A percentile compares a stretch with the other conserved stretches of the same genome.
phyloP scores from a whole-genome alignment of 2,329 filamentous ascomycete genomes.

The Nemania diffusa region DNA sequence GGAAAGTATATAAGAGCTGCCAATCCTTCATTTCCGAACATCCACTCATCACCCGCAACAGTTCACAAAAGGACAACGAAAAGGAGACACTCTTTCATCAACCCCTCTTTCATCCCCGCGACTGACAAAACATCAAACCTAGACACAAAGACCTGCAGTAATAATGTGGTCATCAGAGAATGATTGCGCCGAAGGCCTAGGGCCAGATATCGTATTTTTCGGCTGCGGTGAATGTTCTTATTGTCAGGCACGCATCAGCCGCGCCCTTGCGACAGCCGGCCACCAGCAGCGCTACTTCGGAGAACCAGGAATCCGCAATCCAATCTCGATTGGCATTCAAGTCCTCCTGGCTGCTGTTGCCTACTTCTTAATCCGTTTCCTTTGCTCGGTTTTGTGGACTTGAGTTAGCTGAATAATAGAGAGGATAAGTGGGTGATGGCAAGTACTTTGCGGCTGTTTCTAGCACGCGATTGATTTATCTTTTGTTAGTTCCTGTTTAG shows the following conservation, averaged over 20 bases:
- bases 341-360: not conserved
- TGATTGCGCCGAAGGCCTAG: too few species aligned
- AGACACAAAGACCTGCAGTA: not conserved
- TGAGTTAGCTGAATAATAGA: too few species aligned
- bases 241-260: not conserved
- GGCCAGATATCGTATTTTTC: too few species aligned
- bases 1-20: too few species aligned
- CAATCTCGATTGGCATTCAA: not conserved
- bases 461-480: not conserved
- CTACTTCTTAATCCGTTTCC: not conserved
- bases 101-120: too few species aligned
- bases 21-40: too few species aligned
- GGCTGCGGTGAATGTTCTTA: not conserved
- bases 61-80: too few species aligned
- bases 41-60: too few species aligned
- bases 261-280: not conserved
- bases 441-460: too few species aligned
- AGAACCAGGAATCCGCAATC: not conserved
- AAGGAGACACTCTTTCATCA: too few species aligned
- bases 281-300: not conserved
- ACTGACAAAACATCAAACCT: not conserved
- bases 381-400: not conserved
- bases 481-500: not conserved
- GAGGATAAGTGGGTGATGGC: too few species aligned
- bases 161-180: not conserved